A percentile compares a stretch with the other conserved stretches of the same genome.
phyloP scores from a whole-genome alignment of 2,329 filamentous ascomycete genomes.

The Chaetomium sp. region DNA sequence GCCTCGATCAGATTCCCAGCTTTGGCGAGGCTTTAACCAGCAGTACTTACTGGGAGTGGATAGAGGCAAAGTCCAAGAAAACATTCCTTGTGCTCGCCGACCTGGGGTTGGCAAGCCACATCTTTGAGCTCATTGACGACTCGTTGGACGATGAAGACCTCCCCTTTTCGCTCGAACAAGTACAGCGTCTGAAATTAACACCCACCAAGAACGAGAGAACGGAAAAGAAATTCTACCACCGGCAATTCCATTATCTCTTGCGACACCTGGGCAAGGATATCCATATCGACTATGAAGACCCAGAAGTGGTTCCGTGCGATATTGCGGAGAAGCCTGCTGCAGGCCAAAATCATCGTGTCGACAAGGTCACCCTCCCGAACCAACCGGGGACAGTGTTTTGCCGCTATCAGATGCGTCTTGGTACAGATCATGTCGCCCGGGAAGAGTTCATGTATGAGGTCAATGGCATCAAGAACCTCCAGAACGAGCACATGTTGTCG shows the following conservation, averaged over 20 bases:
- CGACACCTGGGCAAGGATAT: slow-evolving; percentile 61
- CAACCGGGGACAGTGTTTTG: slow-evolving; percentile 59
- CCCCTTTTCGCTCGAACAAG: slow-evolving; percentile 66
- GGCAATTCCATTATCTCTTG: slow-evolving; percentile 72
- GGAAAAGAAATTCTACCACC: slow-evolving; percentile 69
- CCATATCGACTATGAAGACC: slow-evolving; percentile 65
- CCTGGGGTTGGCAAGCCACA: slow-evolving; percentile 69
- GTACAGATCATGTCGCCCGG: slow-evolving; percentile 48
- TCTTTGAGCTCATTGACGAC: slow-evolving; percentile 74
- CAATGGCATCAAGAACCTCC: slow-evolving; percentile 57
- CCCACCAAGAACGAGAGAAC: slow-evolving; percentile 61
- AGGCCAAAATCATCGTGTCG: slow-evolving; percentile 45
- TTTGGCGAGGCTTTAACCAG: slow-evolving; percentile 72
- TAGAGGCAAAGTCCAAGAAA: slow-evolving; percentile 66
- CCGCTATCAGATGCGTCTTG: slow-evolving; percentile 59
- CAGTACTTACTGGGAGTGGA: slow-evolving; percentile 79
- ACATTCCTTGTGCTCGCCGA: slow-evolving; percentile 73
- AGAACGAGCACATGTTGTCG: slow-evolving; percentile 70
- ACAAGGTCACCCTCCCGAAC: slow-evolving; percentile 66
- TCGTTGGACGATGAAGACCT: slow-evolving; percentile 78
- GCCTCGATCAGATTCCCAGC: slow-evolving; percentile 62
- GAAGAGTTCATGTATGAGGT: slow-evolving; percentile 64
- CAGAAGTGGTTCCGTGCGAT: slow-evolving; percentile 71
- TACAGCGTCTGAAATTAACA: slow-evolving; percentile 64
- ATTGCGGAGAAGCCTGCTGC: slow-evolving; percentile 55